Evolutionary conservation across 139 green algal genomes (phyloP).

Genomic region (Volvox africanus): DNA sequence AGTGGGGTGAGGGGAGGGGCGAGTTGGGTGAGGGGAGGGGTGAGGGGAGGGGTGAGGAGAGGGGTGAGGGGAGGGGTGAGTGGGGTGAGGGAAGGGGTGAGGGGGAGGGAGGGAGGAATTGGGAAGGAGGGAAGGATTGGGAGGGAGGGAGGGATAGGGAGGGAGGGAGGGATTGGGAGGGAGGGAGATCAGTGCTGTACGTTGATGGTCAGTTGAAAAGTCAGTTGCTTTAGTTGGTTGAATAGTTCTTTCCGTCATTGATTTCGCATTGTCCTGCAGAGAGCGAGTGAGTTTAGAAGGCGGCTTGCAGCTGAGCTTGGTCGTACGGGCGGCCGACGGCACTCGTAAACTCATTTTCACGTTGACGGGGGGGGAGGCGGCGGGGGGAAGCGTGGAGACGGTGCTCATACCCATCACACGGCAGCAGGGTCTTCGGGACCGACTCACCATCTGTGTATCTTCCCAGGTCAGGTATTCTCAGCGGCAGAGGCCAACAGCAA

Average conservation of each 20-base stretch:
- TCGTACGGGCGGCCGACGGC: conserved; percentile 74
- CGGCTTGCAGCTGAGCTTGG: conserved; percentile 71
- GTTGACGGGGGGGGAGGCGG: conserved; percentile 48
- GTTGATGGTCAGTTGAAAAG: too few species aligned
- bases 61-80: neutral
- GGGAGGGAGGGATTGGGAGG: too few species aligned
- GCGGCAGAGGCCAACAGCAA: too few species aligned
- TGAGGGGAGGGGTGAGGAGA: neutral
- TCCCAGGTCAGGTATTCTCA: conserved; percentile 77
- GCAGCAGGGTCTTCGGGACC: conserved; percentile 30
- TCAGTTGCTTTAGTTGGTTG: too few species aligned
- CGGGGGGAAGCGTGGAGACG: conserved; percentile 72
- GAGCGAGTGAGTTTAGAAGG: conserved; percentile 68
- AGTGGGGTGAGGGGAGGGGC: too few species aligned
- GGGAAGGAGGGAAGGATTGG: neutral
- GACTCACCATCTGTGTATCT: conserved; percentile 85
- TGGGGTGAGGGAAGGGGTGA: neutral
- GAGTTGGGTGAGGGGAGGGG: too few species aligned
- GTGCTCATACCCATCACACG: conserved; percentile 85
- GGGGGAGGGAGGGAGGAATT: too few species aligned
- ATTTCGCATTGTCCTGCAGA: conserved; percentile 20
- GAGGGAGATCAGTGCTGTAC: too few species aligned
- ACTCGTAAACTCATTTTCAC: conserved; percentile 87
- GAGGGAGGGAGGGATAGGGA: neutral
- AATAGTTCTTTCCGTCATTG: too few species aligned